Percentiles rank a stretch among this genome's conserved stretches.
These are phyloP conservation scores for Chrysoporthe cubensis DNA, from an alignment of 2,329 filamentous ascomycete species.

Conservation along the genomic window DNA sequence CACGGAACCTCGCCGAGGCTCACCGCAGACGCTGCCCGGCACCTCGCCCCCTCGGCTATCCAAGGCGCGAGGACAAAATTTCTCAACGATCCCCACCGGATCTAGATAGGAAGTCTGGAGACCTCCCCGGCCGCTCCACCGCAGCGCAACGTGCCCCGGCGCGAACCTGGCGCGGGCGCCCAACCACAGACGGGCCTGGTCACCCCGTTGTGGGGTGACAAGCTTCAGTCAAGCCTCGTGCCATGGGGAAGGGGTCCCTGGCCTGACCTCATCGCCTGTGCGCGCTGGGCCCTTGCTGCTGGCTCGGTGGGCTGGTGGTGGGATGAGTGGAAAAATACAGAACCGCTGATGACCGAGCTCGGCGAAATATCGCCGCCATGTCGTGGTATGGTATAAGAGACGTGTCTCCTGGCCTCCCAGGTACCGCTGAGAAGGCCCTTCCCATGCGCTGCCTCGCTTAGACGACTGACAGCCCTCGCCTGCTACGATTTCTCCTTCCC, in stretches of 20 bases:
- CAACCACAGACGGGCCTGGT: constrained; percentile 10
- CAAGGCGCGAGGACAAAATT: not conserved
- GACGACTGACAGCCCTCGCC: not conserved
- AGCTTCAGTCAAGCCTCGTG: constrained; percentile 6
- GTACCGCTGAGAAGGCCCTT: not conserved
- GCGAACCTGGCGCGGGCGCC: not conserved
- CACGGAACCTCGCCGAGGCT: not conserved
- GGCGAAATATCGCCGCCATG: not conserved
- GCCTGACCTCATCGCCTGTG: constrained; percentile 5
- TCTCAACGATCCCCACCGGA: constrained; percentile 7
- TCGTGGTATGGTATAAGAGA: constrained; percentile 7
- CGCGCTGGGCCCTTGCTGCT: constrained; percentile 5
- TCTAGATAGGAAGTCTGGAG: constrained; percentile 9
- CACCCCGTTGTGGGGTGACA: constrained; percentile 19
- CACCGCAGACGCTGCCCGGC: not conserved
- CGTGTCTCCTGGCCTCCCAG: not conserved
- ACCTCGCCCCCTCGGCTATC: not conserved
- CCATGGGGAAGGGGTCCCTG: constrained; percentile 15
- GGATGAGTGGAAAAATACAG: constrained; percentile 8
- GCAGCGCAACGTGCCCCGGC: constrained; percentile 18
- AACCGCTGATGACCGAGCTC: constrained; percentile 17
- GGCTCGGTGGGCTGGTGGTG: constrained; percentile 7
- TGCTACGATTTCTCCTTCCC: constrained; percentile 18
- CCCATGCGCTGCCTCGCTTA: not conserved
- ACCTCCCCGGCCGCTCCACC: constrained; percentile 6